Percentiles rank a stretch among this genome's conserved stretches.
Evolutionary conservation across 352 stramenopile species (phyloP).

Genomic region (Phytophthora cryptogea): DNA sequence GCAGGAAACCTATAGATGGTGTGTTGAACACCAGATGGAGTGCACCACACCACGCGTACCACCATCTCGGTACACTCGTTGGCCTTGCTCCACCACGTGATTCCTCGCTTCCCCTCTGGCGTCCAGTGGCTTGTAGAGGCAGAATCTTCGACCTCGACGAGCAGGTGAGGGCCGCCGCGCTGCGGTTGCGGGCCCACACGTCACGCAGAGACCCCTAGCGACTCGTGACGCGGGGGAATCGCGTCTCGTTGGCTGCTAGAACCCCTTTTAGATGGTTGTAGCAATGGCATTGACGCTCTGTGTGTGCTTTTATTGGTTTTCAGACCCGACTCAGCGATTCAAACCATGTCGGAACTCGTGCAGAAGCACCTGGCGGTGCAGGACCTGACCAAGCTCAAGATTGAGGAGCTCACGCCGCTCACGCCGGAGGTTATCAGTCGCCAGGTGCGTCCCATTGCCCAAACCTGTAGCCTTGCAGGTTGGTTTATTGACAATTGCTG

Average conservation of each 20-base stretch:
- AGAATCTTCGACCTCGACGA: conserved; percentile 31
- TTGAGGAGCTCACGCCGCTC: conserved; percentile 95
- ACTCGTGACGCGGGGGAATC: too few species aligned
- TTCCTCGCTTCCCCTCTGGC: conserved; percentile 32
- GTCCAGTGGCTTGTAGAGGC: conserved; percentile 35
- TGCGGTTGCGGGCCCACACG: conserved; percentile 8
- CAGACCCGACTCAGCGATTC: not conserved
- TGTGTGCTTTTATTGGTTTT: not conserved
- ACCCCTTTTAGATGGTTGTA: too few species aligned
- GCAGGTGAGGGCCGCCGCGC: conserved; percentile 26
- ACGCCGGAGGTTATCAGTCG: conserved; percentile 98
- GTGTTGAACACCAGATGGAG: conserved; percentile 7
- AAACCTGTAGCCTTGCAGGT: too few species aligned
- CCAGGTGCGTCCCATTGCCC: conserved; percentile 30
- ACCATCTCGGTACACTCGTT: conserved; percentile 41
- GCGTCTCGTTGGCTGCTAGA: too few species aligned
- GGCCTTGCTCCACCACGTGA: conserved; percentile 29
- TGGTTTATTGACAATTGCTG: not conserved
- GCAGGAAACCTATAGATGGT: conserved; percentile 9
- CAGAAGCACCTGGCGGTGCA: conserved; percentile 90
- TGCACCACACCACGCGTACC: not conserved
- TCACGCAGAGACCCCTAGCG: not conserved
- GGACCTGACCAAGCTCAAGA: conserved; percentile 95
- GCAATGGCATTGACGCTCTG: not conserved
- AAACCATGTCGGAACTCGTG: conserved; percentile 62